Base-by-base conservation (phyloP, 1,139 yeast species). In the Magnusiomyces clavatus region DNA sequence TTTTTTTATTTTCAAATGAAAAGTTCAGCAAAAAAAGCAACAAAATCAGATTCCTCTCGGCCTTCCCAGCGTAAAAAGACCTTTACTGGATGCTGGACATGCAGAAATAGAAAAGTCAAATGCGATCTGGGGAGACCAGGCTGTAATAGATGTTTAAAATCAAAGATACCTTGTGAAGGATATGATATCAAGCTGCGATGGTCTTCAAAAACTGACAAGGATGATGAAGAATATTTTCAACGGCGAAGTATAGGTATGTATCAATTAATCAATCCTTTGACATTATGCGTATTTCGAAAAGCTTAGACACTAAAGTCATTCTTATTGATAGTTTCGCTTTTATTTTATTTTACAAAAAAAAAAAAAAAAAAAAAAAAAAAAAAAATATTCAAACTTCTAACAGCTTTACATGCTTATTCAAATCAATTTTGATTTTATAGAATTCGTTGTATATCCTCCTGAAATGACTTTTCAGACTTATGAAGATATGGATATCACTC, bases 111-210 rank as follows among this genome's bases (percentile, higher is more conserved):
- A 17, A 80, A 81, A 61, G 77, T 81, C 54, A 79, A 78, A 53
- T 81, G 86, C 63, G 85, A 81, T 61, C 65, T 77, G 50, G 69
- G 72, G 14, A 72, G 72, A 54, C 86, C 86, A 0, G 60, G 67
- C 6, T 81, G 86, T 63, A 59, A 63, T 38, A 68, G 80, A 50
- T 81, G 86, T 59, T 71, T 68, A 53, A 76, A 75, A 58, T 73
- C 81, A 2, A 81, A 83, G 0, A 64, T 84, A 24, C 71, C 73
- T 4, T 88, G 96, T 63, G 88, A 84, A 36, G 96, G 96, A 0
- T 88, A 87, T 62, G 87, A 81, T 55, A 83, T 88, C 57, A 86
- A 84, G 57, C 75, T 88, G 35, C 73, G 89, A 56, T 88, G 96
- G 96, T 78, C 84, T 60, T 56, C 54, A 57, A 51, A 51, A 31